A percentile compares a stretch with the other conserved stretches of the same genome.
Conservation (phyloP, 768 basidiomycete species). For the Lanmaoa rubissima region DNA sequence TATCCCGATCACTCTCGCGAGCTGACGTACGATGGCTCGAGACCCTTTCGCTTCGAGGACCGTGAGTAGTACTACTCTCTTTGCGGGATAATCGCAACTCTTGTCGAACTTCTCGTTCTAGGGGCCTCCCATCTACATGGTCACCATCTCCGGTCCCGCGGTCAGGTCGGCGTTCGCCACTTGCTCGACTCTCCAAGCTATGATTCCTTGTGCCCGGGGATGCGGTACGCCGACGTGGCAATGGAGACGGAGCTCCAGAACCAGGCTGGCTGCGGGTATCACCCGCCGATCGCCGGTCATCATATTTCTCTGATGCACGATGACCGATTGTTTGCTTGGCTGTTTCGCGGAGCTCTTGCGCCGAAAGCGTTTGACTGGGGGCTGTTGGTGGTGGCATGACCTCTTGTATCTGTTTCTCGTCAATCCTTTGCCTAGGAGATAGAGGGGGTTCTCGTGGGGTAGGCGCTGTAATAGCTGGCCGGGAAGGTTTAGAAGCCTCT, state of each 20-base stretch:
- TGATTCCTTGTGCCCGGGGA: conserved; percentile 68
- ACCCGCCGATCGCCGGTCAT: conserved; percentile 36
- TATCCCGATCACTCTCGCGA: conserved; percentile 37
- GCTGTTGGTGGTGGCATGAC: conserved; percentile 76
- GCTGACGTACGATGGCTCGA: conserved; percentile 39
- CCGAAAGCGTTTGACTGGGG: conserved; percentile 76
- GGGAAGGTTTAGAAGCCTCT: conserved; percentile 21
- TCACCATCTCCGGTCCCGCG: conserved; percentile 45
- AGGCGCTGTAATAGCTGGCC: conserved; percentile 14
- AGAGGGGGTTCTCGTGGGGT: conserved; percentile 36
- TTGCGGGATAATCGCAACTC: conserved; percentile 44
- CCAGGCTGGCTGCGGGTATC: conserved; percentile 48
- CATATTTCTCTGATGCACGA: conserved; percentile 37
- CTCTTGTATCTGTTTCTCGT: conserved; percentile 40
- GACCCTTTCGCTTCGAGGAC: conserved; percentile 49
- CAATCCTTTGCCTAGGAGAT: conserved; percentile 41
- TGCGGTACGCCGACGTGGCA: conserved; percentile 55
- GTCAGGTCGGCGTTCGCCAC: conserved; percentile 62
- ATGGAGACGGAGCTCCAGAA: conserved; percentile 53
- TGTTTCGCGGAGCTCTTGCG: conserved; percentile 78
- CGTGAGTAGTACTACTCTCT: conserved; percentile 51
- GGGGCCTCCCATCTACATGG: conserved; percentile 48
- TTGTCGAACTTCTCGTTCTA: conserved; percentile 49
- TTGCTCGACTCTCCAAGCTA: conserved; percentile 71
- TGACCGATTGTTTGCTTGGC: conserved; percentile 63